phyloP scores from a whole-genome alignment of 2,329 filamentous ascomycete species.

The Bisporella sp. region DNA sequence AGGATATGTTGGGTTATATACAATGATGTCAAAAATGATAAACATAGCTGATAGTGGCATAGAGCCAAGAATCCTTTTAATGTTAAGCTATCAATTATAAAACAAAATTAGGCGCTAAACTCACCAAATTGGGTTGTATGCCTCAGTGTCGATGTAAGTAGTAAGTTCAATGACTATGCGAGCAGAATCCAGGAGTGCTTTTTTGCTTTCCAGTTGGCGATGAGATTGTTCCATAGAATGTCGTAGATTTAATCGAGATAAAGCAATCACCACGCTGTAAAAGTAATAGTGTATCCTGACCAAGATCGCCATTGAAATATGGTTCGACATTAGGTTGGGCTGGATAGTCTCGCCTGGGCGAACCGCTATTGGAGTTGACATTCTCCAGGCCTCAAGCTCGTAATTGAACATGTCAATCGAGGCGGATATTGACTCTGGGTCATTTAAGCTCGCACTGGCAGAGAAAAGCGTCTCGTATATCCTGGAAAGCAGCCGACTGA shows the following conservation, averaged over 20 bases:
- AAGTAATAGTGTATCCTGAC: slow-evolving; percentile 27
- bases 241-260: slow-evolving; percentile 27
- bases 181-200: slow-evolving; percentile 26
- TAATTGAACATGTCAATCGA: slow-evolving; percentile 19
- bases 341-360: slow-evolving; percentile 18
- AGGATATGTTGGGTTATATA: slow-evolving; percentile 30
- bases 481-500: slow-evolving; percentile 27
- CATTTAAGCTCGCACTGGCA: slow-evolving; percentile 24
- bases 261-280: slow-evolving; percentile 25
- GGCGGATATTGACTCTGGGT: slow-evolving; percentile 8
- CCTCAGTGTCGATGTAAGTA: slow-evolving; percentile 27
- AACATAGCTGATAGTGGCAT: slow-evolving; percentile 33
- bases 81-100: background rate
- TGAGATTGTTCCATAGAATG: slow-evolving; percentile 13
- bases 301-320: slow-evolving; percentile 14
- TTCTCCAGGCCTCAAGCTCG: slow-evolving; percentile 28
- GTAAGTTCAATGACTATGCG: slow-evolving; percentile 29
- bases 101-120: background rate
- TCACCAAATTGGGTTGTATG: slow-evolving; percentile 30
- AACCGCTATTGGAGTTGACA: slow-evolving; percentile 24
- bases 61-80: slow-evolving; percentile 26
- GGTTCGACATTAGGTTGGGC: slow-evolving; percentile 5
- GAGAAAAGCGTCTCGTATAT: slow-evolving; percentile 30
- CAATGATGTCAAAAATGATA: slow-evolving; percentile 35
- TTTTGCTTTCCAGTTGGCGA: slow-evolving; percentile 15